Evolutionary conservation across 2,329 filamentous ascomycete species (phyloP), one percentile per base, ranked within the genome.

Genomic region (Pyrenochaeta sp.): DNA sequence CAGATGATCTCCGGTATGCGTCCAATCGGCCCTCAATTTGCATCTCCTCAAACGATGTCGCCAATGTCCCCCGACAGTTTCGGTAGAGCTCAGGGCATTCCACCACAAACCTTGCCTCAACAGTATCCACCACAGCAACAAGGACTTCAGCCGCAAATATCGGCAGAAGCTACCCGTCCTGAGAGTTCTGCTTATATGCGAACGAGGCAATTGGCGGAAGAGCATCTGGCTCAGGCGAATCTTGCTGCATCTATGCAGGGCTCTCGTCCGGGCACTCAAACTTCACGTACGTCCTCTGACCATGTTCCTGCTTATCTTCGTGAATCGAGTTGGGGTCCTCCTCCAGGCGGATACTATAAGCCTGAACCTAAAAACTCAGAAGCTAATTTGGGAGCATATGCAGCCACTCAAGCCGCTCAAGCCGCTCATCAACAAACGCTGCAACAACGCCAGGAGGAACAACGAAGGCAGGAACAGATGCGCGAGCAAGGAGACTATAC

Each of bases 331-430:
- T 48, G 40, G 24, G 46, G 41, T 10, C 46, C 49, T 29, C 54
- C 55, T 28, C 36, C 49, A 7, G 58, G 45, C 27, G 60, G 58
- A n/a, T 64, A 64, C 32, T 65, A 61, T 35, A 53, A 61, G 31
- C 60, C 61, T 8, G 51, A 57, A 22, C 43, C 41, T 17, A 41
- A 41, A 18, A 41, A 39, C 14, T 26, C 47, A 23, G 11, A 36
- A 29, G 26, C 34, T 23, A 48, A 57, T 21, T 45, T 43, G 20
- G 56, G 53, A 17, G 56, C 54, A 11, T 56, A 60, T 29, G 30
- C 35, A n/a, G 41, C 48, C 5, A 53, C 53, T 21, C 36, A 54
- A 40, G 45, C 45, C 13, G 36, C 48, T 34, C 55, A 44, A 17
- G 45, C 45, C 13, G 36, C 48, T 34, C 55, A 44, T 14, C 49